phyloP scores from a whole-genome alignment of 345 rosid genomes.

The Gossypium turneri region DNA sequence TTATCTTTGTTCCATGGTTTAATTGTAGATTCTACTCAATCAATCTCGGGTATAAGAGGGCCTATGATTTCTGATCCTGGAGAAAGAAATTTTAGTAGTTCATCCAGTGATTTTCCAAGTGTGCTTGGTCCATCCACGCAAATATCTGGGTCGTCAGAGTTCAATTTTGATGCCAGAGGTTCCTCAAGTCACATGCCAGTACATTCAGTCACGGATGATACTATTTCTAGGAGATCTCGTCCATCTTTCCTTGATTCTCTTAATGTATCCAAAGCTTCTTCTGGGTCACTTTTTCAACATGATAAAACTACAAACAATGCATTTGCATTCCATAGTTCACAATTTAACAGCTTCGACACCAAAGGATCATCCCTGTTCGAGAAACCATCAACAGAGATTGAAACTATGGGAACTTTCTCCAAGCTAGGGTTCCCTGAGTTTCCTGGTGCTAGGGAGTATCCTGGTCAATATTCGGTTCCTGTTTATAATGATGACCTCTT shows the following conservation, averaged over 20 bases:
- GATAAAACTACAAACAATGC: slow-evolving; percentile 32
- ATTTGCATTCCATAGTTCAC: slow-evolving; percentile 30
- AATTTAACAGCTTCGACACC: slow-evolving; percentile 32
- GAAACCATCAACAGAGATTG: slow-evolving; percentile 31
- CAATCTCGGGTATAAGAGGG: slow-evolving; percentile 30
- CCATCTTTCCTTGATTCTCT: slow-evolving; percentile 92
- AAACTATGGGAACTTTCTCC: slow-evolving; percentile 32
- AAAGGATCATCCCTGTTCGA: slow-evolving; percentile 34
- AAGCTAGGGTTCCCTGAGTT: slow-evolving; percentile 24
- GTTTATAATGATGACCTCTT: slow-evolving; percentile 33
- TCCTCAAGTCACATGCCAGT: slow-evolving; percentile 31
- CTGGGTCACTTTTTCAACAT: slow-evolving; percentile 38
- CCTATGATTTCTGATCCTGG: slow-evolving; percentile 31
- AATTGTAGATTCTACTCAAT: slow-evolving; percentile 40
- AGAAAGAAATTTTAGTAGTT: slow-evolving; percentile 41
- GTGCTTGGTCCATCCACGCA: slow-evolving; percentile 29
- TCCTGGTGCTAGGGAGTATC: slow-evolving; percentile 31
- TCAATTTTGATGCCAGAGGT: slow-evolving; percentile 37
- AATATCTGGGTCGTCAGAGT: slow-evolving; percentile 44
- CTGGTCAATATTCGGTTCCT: slow-evolving; percentile 31
- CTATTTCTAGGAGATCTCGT: slow-evolving; percentile 56
- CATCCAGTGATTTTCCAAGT: slow-evolving; percentile 34
- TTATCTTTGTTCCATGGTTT: slow-evolving; percentile 19
- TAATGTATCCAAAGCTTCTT: slow-evolving; percentile 51
- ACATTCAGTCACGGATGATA: slow-evolving; percentile 42